Evolutionary conservation across 2,329 filamentous ascomycete genomes (phyloP).

Genomic region (Trematosphaeria pertusa): DNA sequence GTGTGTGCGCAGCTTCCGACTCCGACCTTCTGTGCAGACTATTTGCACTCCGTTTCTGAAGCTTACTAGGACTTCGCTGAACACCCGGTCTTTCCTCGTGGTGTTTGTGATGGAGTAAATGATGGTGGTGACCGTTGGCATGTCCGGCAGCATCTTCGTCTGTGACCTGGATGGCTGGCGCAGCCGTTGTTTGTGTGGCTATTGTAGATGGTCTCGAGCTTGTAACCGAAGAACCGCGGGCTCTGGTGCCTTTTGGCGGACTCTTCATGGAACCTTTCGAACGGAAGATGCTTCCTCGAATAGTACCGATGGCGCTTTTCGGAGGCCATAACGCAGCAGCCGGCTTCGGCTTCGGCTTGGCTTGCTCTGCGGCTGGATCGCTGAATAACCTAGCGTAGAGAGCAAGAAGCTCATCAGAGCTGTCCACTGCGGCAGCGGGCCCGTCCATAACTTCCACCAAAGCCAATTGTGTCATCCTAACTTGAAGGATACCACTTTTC

Average conservation of each 20-base stretch:
- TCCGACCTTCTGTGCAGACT: slow-evolving; percentile 41
- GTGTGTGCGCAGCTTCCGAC: slow-evolving; percentile 23
- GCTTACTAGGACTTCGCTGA: slow-evolving; percentile 47
- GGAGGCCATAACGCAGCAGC: slow-evolving; percentile 64
- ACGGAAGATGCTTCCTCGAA: slow-evolving; percentile 81
- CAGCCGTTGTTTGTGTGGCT: slow-evolving; percentile 42
- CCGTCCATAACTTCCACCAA: slow-evolving; percentile 85
- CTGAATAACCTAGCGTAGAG: slow-evolving; percentile 85
- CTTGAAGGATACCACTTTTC: slow-evolving; percentile 86
- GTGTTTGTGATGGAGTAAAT: slow-evolving; percentile 43
- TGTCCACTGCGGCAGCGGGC: slow-evolving; percentile 84
- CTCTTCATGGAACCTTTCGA: slow-evolving; percentile 39
- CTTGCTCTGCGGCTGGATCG: slow-evolving; percentile 52
- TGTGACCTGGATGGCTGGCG: slow-evolving; percentile 80
- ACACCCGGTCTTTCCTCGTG: slow-evolving; percentile 43
- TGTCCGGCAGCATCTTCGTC: slow-evolving; percentile 60
- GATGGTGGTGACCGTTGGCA: slow-evolving; percentile 44
- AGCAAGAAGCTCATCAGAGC: slow-evolving; percentile 81
- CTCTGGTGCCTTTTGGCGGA: slow-evolving; percentile 23
- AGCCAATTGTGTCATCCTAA: slow-evolving; percentile 92
- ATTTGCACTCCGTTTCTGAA: slow-evolving; percentile 48
- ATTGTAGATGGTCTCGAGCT: slow-evolving; percentile 36
- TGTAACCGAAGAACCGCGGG: slow-evolving; percentile 32
- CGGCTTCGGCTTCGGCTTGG: slow-evolving; percentile 49
- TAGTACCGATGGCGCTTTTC: slow-evolving; percentile 68